These are phyloP conservation scores for Hortiboletus campestris DNA, from an alignment of 768 basidiomycete species.

Conservation along the genomic window DNA sequence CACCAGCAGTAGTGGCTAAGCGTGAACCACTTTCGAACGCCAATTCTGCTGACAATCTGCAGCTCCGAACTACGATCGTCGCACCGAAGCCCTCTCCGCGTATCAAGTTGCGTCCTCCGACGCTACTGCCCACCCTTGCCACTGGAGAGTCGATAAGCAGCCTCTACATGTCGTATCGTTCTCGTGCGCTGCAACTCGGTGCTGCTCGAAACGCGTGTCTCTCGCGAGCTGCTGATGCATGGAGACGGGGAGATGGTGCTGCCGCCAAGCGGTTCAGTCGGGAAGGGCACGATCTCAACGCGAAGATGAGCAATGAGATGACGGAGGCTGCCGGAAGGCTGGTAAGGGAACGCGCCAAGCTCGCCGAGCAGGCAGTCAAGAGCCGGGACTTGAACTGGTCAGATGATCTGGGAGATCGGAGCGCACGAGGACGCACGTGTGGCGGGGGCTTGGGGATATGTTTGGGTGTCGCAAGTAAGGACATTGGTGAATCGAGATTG, in stretches of 20 bases:
- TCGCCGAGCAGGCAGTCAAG: conserved; percentile 75
- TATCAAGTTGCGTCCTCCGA: conserved; percentile 77
- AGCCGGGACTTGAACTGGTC: conserved; percentile 70
- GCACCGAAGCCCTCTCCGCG: conserved; percentile 83
- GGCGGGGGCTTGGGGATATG: conserved; percentile 85
- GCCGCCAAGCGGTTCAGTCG: conserved; percentile 92
- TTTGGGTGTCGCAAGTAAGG: conserved; percentile 76
- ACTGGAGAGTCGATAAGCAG: conserved; percentile 79
- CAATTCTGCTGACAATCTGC: conserved; percentile 55
- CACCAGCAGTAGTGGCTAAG: conserved; percentile 44
- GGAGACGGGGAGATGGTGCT: conserved; percentile 93
- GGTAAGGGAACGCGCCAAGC: conserved; percentile 74
- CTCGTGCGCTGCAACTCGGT: conserved; percentile 86
- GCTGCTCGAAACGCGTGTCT: conserved; percentile 93
- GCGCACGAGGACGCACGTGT: conserved; percentile 66
- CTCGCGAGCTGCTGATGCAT: conserved; percentile 93
- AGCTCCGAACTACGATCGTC: conserved; percentile 66
- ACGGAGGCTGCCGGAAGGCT: conserved; percentile 79
- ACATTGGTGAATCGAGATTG: conserved; percentile 49
- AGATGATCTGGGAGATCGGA: conserved; percentile 81
- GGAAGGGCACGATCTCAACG: conserved; percentile 92
- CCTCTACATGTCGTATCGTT: conserved; percentile 87
- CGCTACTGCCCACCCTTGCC: conserved; percentile 81
- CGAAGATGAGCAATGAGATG: conserved; percentile 87
- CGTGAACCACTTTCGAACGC: conserved; percentile 53